Percentiles rank a stretch among this genome's conserved stretches.
These are phyloP conservation scores for Rhodotorula babjevae DNA, from an alignment of 768 basidiomycete species.

Conservation along the genomic window DNA sequence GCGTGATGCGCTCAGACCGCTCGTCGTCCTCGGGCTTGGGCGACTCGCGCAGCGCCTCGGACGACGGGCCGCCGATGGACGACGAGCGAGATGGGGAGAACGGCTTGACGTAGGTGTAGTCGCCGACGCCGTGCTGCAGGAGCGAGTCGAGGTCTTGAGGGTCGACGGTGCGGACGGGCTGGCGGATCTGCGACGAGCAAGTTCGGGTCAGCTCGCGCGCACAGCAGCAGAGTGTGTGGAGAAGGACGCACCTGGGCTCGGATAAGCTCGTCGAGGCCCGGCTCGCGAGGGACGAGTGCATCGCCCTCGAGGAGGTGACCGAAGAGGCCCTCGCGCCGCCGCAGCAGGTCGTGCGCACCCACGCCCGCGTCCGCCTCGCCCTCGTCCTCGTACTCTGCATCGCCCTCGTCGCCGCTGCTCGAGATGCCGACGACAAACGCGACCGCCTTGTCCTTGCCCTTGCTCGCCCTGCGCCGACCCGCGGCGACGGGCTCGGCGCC, in stretches of 20 bases:
- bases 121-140: conserved; percentile 46
- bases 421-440: conserved; percentile 30
- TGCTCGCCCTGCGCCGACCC: background rate
- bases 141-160: conserved; percentile 46
- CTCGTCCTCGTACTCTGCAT: background rate
- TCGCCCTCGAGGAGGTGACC: background rate
- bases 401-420: conserved; percentile 20
- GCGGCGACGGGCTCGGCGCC: background rate
- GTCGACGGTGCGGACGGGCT: conserved; percentile 14
- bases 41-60: background rate
- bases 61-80: background rate
- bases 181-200: conserved; percentile 3
- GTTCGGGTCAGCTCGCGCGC: background rate
- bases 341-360: background rate
- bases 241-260: conserved; percentile 19
- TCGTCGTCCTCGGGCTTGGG: too few species aligned
- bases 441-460: conserved; percentile 24
- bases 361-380: background rate
- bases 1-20: conserved; percentile 1
- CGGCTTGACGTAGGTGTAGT: conserved; percentile 46
- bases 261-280: conserved; percentile 13
- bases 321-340: too few species aligned
- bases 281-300: background rate
- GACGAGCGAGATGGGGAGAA: conserved; percentile 1
- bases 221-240: too few species aligned